Base-by-base conservation (phyloP, 352 stramenopile genomes). In the Phytophthora sp. region DNA sequence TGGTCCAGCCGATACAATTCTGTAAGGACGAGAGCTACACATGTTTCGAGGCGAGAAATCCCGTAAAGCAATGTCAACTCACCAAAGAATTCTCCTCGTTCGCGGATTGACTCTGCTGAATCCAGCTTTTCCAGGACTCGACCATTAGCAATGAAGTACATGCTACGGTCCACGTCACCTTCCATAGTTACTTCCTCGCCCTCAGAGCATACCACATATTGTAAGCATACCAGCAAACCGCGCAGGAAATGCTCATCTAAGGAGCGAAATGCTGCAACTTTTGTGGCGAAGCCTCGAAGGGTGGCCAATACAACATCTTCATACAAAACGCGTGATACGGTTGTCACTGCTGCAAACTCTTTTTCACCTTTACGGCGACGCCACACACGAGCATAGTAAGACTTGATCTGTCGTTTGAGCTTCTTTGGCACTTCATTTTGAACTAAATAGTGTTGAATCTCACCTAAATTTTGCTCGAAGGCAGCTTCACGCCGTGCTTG, bases 61-160 rank as follows among this genome's bases (percentile, higher is more conserved):
- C 83, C 83, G 34, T 84, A 82, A 6, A 89, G 67, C 34, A 89
- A 54, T n/a, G 74, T 54, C 13, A 84, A 58, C 59, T 87, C 79
- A 9, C 79, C 79, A 57, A 89, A 87, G 46, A 72, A 86, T 5
- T 84, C 79, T 2, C 38, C 38, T 9, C 38, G 76, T 24, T 89
- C 82, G 23, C 86, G 84, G 4, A 79, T 77, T 2, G 62, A 52
- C 30, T 92, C 83, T 8, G 45, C 74, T 11, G 69, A 73, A 30
- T 81, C 73, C 1, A 87, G 64, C 28, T 87, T 89, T 23, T 92
- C 66, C 30, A 94, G 64, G 10, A 94, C 58, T 2, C 82, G 81
- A 0, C 85, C 85, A 5, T 77, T 46, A 3, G 80, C 71, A 31
- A 94, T 91, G 41, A 94, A 92, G 56, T 94, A 94, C 85, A 94